Evolutionary conservation across 148 eudicot genomes (phyloP), one percentile per base, ranked within the genome.

Genomic region (Vaccinium myrtillus): DNA sequence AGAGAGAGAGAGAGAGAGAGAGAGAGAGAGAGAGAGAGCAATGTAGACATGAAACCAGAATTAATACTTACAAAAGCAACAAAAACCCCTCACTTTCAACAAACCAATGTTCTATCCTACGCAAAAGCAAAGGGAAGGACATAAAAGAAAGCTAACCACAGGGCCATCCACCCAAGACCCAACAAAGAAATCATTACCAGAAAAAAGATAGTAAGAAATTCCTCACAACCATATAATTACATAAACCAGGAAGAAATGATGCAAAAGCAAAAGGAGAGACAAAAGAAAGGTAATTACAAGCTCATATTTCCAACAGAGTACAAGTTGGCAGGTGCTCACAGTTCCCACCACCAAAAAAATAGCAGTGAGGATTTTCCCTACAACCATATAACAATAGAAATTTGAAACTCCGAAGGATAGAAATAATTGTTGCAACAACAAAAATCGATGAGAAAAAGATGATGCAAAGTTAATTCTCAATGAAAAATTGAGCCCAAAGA

Each of bases 401-500:
- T 18, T 36, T 53, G 15, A 12, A 25, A 19, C 1, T n/a, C 16
- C 48, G 0, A 39, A 23, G 82, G 70, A 18, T 9, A 58, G 56
- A 32, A 50, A 14, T 32, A 50, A 49, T 19, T 84, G 77, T 67
- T 53, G 23, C 78, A 30, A 61, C 15, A 54, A 53, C 39, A 21
- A 18, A 63, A 71, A 14, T 9, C 18, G 14, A 48, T 2, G 10
- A 13, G 50, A 81, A 25, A 79, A 54, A 21, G 82, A 54, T 21
- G n/a, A 36, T 73, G 81, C 50, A 88, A 80, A 84, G 65, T 70
- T 80, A 83, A 79, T 53, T 50, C 77, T 78, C 18, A 55, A 78
- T 49, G 32, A 30, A n/a, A 75, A 78, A 82, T 73, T 39, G 82
- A 54, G 77, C 76, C 51, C 82, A 71, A 86, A 84, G 88, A 90